Percentiles rank a stretch among this genome's conserved stretches.
Conservation (phyloP, 176 grass and related monocot genomes). For the Carex scoparia region DNA sequence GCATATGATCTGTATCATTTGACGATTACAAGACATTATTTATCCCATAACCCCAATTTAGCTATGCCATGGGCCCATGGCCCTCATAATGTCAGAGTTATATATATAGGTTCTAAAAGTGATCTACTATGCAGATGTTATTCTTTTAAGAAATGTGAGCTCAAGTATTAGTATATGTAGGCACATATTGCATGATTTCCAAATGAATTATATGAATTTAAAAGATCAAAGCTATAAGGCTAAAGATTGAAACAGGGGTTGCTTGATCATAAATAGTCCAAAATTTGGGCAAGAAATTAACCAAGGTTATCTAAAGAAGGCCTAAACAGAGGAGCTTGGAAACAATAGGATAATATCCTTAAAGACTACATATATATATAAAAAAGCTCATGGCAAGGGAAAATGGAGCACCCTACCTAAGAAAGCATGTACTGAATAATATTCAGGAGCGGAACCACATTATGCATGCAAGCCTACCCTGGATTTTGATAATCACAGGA, state of each 20-base stretch:
- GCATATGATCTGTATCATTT: not conserved
- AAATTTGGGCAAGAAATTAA: slow-evolving; percentile 41
- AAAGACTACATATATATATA: slow-evolving; percentile 39
- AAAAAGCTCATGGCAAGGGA: slow-evolving; percentile 36
- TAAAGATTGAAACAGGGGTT: not conserved
- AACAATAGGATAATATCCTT: slow-evolving; percentile 42
- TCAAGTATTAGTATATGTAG: not conserved
- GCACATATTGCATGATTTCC: not conserved
- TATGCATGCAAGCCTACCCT: not conserved
- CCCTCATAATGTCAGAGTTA: not conserved
- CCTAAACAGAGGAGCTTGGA: slow-evolving; percentile 60
- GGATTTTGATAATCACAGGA: no score
- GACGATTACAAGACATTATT: not conserved
- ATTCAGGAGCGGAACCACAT: not conserved
- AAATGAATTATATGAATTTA: not conserved
- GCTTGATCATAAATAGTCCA: not conserved
- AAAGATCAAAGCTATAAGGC: not conserved
- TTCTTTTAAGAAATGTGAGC: not conserved
- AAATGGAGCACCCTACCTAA: slow-evolving; percentile 49
- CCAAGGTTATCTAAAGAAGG: slow-evolving; percentile 43
- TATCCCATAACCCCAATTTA: slow-evolving; percentile 4
- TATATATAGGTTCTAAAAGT: not conserved
- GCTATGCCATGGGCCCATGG: not conserved
- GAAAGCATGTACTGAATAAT: slow-evolving; percentile 29
- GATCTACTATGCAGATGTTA: not conserved